These are phyloP conservation scores for Daldinia vernicosa DNA, from an alignment of 495 filamentous ascomycete species.

Conservation along the genomic window DNA sequence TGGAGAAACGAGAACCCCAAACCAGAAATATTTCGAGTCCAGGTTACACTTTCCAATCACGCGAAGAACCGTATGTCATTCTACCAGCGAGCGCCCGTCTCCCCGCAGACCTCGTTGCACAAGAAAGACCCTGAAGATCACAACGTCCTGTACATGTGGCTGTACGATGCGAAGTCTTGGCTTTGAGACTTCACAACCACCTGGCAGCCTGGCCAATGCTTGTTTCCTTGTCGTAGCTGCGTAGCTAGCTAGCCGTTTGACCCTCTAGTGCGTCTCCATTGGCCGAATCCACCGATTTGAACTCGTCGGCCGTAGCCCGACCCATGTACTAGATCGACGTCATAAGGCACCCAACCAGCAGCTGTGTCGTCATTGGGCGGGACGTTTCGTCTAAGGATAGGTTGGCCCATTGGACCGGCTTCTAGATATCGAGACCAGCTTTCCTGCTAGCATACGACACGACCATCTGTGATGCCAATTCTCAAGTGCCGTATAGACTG, in stretches of 20 bases:
- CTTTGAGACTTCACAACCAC: slow-evolving; percentile 25
- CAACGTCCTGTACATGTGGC: slow-evolving; percentile 40
- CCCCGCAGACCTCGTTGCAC: slow-evolving; percentile 40
- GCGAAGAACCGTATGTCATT: slow-evolving; percentile 24
- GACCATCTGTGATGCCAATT: slow-evolving; percentile 25
- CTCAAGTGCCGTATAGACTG: slow-evolving; percentile 36
- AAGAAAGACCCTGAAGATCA: slow-evolving; percentile 45
- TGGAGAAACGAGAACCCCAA: slow-evolving; percentile 26
- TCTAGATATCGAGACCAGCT: slow-evolving; percentile 21
- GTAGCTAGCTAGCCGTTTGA: slow-evolving; percentile 8
- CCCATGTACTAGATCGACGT: slow-evolving; percentile 38
- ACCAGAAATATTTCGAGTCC: slow-evolving; percentile 18
- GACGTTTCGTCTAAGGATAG: slow-evolving; percentile 25
- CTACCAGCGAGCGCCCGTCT: slow-evolving; percentile 35
- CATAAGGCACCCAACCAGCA: slow-evolving; percentile 32
- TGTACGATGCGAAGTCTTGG: slow-evolving; percentile 43
- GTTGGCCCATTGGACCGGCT: slow-evolving; percentile 31
- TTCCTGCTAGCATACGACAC: slow-evolving; percentile 32
- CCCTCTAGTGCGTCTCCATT: slow-evolving; percentile 16
- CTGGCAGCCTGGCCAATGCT: slow-evolving; percentile 40
- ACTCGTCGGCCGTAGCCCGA: slow-evolving; percentile 23
- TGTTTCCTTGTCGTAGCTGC: slow-evolving; percentile 16
- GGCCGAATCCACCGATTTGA: slow-evolving; percentile 25
- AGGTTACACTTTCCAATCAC: slow-evolving; percentile 34
- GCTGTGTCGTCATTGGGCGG: slow-evolving; percentile 45